These are phyloP conservation scores for Didymella lethalis DNA, from an alignment of 2,329 filamentous ascomycete species.

Conservation along the genomic window DNA sequence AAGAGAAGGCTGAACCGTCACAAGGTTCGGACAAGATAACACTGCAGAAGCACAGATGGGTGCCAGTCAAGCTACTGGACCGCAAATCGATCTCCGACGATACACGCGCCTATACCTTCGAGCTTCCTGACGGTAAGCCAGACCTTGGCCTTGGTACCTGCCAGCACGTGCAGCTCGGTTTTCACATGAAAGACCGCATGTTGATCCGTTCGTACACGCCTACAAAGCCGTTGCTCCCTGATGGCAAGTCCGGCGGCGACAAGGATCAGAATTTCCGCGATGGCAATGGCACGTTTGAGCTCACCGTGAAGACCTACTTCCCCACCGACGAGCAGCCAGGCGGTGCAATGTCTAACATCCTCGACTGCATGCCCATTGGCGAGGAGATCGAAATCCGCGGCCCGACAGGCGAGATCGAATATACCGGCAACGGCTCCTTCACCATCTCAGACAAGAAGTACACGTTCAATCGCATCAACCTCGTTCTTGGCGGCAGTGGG, in stretches of 20 bases:
- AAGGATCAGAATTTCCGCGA: slow-evolving; percentile 13
- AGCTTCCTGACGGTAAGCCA: slow-evolving; percentile 51
- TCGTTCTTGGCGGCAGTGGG: slow-evolving; percentile 61
- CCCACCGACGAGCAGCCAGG: slow-evolving; percentile 58
- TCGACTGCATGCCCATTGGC: slow-evolving; percentile 59
- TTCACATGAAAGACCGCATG: slow-evolving; percentile 62
- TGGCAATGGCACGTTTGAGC: slow-evolving; percentile 31
- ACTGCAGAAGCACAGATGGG: slow-evolving; percentile 58
- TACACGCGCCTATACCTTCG: slow-evolving; percentile 58
- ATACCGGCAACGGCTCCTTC: slow-evolving; percentile 59
- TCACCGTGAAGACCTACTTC: slow-evolving; percentile 60
- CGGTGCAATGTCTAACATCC: slow-evolving; percentile 63
- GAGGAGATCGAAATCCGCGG: slow-evolving; percentile 62
- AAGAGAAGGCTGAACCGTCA: slow-evolving; percentile 45
- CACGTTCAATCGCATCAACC: slow-evolving; percentile 56
- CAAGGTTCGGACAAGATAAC: slow-evolving; percentile 44
- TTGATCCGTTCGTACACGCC: slow-evolving; percentile 62
- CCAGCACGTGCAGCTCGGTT: slow-evolving; percentile 63
- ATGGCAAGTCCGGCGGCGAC: not conserved
- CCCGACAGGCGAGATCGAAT: slow-evolving; percentile 60
- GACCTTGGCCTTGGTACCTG: slow-evolving; percentile 60
- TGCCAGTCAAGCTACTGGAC: slow-evolving; percentile 54
- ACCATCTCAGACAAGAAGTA: slow-evolving; percentile 53
- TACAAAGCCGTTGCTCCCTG: slow-evolving; percentile 50
- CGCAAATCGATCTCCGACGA: slow-evolving; percentile 55